phyloP scores from a whole-genome alignment of 306 rosid species.

The Elaeagnus macrophylla region DNA sequence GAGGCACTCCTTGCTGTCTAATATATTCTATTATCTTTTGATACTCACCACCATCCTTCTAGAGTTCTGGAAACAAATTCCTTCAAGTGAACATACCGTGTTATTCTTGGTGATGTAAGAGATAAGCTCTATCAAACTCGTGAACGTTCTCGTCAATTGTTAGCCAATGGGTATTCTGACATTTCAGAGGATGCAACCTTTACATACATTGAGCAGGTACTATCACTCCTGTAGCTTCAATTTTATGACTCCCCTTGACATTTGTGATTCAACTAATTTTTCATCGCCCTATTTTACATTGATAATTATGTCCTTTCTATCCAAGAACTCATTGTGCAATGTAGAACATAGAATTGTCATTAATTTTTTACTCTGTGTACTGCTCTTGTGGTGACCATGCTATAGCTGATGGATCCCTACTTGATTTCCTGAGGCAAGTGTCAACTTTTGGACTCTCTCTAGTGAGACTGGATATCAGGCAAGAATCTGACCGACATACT shows the following conservation, averaged over 20 bases:
- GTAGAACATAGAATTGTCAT: not conserved
- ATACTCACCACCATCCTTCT: constrained; percentile 8
- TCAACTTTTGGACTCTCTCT: constrained; percentile 94
- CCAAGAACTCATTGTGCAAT: not conserved
- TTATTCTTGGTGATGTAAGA: constrained; percentile 80
- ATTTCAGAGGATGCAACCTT: constrained; percentile 86
- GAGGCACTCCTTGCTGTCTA: no score
- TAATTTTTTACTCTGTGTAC: not conserved
- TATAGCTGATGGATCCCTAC: constrained; percentile 93
- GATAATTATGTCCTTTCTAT: not conserved
- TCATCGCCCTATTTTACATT: not conserved
- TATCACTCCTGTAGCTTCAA: not conserved
- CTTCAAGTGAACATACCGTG: constrained; percentile 85
- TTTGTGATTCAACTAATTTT: not conserved
- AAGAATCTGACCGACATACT: constrained; percentile 89
- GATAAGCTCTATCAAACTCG: constrained; percentile 95
- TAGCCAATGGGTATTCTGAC: constrained; percentile 72
- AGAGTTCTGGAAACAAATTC: constrained; percentile 95
- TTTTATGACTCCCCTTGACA: not conserved
- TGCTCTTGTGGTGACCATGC: constrained; percentile 71
- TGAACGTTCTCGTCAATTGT: constrained; percentile 83
- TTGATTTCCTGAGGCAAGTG: constrained; percentile 93
- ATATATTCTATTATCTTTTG: constrained; percentile 1
- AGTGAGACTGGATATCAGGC: constrained; percentile 92
- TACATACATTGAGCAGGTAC: constrained; percentile 76